These are phyloP conservation scores for Gastrodia elata DNA, from an alignment of 106 monocot species.

Conservation along the genomic window DNA sequence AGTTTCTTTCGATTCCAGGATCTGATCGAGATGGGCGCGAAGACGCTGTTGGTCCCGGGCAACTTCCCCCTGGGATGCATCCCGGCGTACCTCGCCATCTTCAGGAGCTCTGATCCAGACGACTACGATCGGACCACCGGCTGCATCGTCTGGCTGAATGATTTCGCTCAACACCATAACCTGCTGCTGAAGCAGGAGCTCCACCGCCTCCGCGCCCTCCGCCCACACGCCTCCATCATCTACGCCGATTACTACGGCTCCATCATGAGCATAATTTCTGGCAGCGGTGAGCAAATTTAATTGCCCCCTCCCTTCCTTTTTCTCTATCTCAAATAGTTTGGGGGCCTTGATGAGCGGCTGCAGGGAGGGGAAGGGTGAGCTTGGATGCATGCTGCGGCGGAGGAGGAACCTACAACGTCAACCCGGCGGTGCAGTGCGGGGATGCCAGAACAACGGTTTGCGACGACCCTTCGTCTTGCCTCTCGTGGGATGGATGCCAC, in stretches of 20 bases:
- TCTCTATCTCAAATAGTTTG: neutral
- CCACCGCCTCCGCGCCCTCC: slow-evolving; percentile 3
- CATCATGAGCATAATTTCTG: slow-evolving; percentile 11
- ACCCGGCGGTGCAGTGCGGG: neutral
- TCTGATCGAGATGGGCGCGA: slow-evolving; percentile 40
- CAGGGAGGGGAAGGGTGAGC: neutral
- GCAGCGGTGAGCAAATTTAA: neutral
- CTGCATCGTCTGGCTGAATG: slow-evolving; percentile 50
- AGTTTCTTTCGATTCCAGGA: neutral
- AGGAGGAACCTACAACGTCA: slow-evolving; percentile 6
- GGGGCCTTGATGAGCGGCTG: no score
- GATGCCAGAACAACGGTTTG: slow-evolving; percentile 3
- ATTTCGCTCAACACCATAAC: slow-evolving; percentile 37
- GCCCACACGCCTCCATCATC: slow-evolving; percentile 43
- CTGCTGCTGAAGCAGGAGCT: slow-evolving; percentile 22
- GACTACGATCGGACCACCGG: slow-evolving; percentile 44
- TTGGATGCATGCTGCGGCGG: slow-evolving; percentile 16
- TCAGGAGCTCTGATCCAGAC: slow-evolving; percentile 4
- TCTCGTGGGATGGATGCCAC: slow-evolving; percentile 24
- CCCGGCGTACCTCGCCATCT: slow-evolving; percentile 17
- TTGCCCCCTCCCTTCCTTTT: neutral
- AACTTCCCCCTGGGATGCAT: slow-evolving; percentile 47
- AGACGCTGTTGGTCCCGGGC: slow-evolving; percentile 47
- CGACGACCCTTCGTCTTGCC: slow-evolving; percentile 12
- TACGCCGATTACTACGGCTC: slow-evolving; percentile 65